phyloP scores from a whole-genome alignment of 1,284 basidiomycete species.

The Moniliophthora roreri region DNA sequence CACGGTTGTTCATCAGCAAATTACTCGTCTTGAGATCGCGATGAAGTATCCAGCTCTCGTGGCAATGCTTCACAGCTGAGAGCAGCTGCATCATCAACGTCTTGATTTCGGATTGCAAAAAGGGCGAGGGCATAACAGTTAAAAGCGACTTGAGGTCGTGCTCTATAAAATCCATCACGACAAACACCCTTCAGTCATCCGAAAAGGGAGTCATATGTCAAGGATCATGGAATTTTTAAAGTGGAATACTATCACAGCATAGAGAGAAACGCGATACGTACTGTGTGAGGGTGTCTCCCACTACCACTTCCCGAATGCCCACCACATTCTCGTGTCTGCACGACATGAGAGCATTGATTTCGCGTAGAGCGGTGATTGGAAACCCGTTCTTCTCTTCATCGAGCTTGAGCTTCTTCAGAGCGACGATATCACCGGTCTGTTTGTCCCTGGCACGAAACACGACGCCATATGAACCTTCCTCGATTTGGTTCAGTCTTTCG shows the following conservation, averaged over 20 bases:
- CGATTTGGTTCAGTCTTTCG: conserved; percentile 95
- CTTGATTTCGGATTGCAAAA: conserved; percentile 97
- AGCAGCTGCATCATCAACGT: conserved; percentile 92
- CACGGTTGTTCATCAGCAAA: conserved; percentile 97
- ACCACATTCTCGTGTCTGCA: conserved; percentile 96
- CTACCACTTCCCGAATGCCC: conserved; percentile 92
- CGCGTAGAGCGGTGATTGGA: conserved; percentile 94
- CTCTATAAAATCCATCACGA: conserved; percentile 99
- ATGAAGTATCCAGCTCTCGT: conserved; percentile 97
- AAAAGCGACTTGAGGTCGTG: conserved; percentile 98
- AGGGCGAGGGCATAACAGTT: conserved; percentile 91
- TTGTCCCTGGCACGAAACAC: conserved; percentile 96
- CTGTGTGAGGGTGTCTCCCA: conserved; percentile 99
- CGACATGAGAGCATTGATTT: conserved; percentile 92
- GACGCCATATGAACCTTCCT: conserved; percentile 98
- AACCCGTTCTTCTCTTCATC: conserved; percentile 98
- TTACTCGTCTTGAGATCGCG: conserved; percentile 98
- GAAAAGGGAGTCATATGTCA: conserved; percentile 10
- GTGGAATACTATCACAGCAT: not conserved
- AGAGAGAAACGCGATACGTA: conserved; percentile 47
- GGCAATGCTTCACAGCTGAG: conserved; percentile 91
- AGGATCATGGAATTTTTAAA: conserved; percentile 5
- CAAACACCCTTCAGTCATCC: conserved; percentile 76
- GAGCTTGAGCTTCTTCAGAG: conserved; percentile 97
- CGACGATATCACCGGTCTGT: conserved; percentile 92